Evolutionary conservation across 2,329 filamentous ascomycete species (phyloP).

Genomic region (Ceratocystiopsis sp.): DNA sequence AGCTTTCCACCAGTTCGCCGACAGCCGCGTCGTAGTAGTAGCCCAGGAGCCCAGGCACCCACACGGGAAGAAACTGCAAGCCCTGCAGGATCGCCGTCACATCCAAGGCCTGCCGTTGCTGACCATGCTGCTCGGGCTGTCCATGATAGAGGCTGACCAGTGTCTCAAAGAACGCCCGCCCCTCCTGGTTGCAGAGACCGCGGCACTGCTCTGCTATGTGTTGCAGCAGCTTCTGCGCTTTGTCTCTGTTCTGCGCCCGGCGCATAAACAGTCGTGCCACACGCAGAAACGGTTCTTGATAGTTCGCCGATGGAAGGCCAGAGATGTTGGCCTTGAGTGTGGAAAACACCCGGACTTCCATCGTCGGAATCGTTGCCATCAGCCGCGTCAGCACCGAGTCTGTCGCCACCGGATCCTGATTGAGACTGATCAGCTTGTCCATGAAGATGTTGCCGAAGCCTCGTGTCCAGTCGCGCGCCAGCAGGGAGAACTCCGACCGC

Average conservation of each 20-base stretch:
- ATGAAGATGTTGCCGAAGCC: constrained; percentile 33
- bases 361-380: constrained; percentile 30
- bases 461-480: constrained; percentile 11
- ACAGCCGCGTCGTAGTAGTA: constrained; percentile 22
- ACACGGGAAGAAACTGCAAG: constrained; percentile 22
- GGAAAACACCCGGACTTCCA: constrained; percentile 34
- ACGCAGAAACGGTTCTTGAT: constrained; percentile 39
- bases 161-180: constrained; percentile 30
- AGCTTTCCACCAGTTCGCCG: constrained; percentile 24
- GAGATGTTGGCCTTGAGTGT: constrained; percentile 38
- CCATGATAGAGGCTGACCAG: constrained; percentile 18
- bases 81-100: constrained; percentile 3
- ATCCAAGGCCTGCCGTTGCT: background rate
- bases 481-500: constrained; percentile 5
- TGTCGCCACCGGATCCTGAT: constrained; percentile 35
- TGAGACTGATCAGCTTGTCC: constrained; percentile 47
- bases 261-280: constrained; percentile 33
- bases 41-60: constrained; percentile 33
- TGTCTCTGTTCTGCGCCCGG: constrained; percentile 17
- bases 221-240: constrained; percentile 22
- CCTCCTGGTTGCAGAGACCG: constrained; percentile 29
- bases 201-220: constrained; percentile 28
- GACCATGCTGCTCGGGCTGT: background rate
- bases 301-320: constrained; percentile 28
- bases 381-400: constrained; percentile 40